Base-by-base conservation (phyloP, 2,329 filamentous ascomycete species). In the Fusarium verrucosum region DNA sequence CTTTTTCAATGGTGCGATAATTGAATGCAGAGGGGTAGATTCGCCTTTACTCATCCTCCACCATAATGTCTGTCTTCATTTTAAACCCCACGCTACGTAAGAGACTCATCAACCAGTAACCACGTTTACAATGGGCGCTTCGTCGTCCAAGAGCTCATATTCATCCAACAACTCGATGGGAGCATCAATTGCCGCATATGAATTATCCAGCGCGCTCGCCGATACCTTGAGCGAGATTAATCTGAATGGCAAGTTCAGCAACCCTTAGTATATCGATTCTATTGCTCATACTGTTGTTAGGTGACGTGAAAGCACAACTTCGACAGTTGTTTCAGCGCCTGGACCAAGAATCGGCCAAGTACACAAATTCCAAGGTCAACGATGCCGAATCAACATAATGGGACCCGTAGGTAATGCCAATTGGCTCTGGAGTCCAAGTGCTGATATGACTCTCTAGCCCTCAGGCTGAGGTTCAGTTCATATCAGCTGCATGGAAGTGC, bases 261-360 rank as follows among this genome's bases (percentile, higher is more conserved):
- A 7, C n/a, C 14, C 16, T 42, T 19, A 3, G 10, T 6, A 4
- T 17, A 5, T 6, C 2, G 17, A 14, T 7, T 2, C 7, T n/a
- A 13, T n/a, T 4, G 35, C 3, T 41, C 11, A 9, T 10, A 8
- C 16, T 5, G 9, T 16, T 19, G 11, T 2, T 26, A 69, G 68
- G 58, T 8, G 58, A 45, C 40, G 19, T 68, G 23, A 54, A 36
- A 16, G 42, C 43, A 14, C 58, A 63, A 32, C 47, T 70, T 23
- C 51, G 45, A 10, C 45, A 64, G 35, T 20, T 70, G 19, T 43
- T 70, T 26, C 54, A 62, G 30, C 63, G 51, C n/a, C 40, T 71
- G n/a, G 68, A 71, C n/a, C 53, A 58, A 16, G 61, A 70, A 22
- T 59, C 61, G 7, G 68, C 68, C 33, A 58, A 58, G 14, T 71